Percentiles rank a stretch among this genome's conserved stretches.
Conservation (phyloP, 108 stramenopile genomes). For the Chaetoceros muelleri region DNA sequence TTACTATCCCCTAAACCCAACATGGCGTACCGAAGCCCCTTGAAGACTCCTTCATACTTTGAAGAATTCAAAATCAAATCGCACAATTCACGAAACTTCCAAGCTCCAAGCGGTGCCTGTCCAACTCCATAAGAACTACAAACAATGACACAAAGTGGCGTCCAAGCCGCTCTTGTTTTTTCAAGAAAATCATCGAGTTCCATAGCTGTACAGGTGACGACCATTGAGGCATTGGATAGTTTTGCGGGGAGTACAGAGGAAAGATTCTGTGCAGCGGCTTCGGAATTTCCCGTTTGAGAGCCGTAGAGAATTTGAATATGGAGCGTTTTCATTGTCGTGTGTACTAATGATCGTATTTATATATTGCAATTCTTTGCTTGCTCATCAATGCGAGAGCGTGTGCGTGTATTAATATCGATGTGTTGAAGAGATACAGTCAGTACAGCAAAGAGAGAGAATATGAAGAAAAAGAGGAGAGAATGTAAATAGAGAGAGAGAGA, state of each 20-base stretch:
- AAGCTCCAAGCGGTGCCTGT: slow-evolving; percentile 67
- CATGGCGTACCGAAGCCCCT: slow-evolving; percentile 34
- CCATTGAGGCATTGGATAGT: slow-evolving; percentile 8
- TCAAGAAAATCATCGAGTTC: slow-evolving; percentile 80
- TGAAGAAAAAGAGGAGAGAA: too few relatives aligned
- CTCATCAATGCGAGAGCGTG: too few relatives aligned
- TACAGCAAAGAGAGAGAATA: too few relatives aligned
- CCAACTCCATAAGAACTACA: slow-evolving; percentile 72
- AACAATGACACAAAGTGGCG: slow-evolving; percentile 56
- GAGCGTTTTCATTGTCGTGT: not conserved
- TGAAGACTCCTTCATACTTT: slow-evolving; percentile 9
- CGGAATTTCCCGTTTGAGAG: slow-evolving; percentile 54
- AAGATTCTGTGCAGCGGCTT: slow-evolving; percentile 42
- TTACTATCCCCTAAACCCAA: slow-evolving; percentile 54
- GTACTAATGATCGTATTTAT: too few relatives aligned
- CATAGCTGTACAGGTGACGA: slow-evolving; percentile 31
- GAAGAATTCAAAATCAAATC: slow-evolving; percentile 29
- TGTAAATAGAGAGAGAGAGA: too few relatives aligned
- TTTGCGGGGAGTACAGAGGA: slow-evolving; percentile 17
- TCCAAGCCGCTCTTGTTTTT: slow-evolving; percentile 41
- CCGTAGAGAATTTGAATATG: slow-evolving; percentile 65
- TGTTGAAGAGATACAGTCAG: too few relatives aligned
- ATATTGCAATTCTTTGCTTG: too few relatives aligned
- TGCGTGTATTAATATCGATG: too few relatives aligned
- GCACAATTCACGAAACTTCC: slow-evolving; percentile 63